Base-by-base conservation (phyloP, 345 rosid genomes). In the Eutrema heterophyllum region DNA sequence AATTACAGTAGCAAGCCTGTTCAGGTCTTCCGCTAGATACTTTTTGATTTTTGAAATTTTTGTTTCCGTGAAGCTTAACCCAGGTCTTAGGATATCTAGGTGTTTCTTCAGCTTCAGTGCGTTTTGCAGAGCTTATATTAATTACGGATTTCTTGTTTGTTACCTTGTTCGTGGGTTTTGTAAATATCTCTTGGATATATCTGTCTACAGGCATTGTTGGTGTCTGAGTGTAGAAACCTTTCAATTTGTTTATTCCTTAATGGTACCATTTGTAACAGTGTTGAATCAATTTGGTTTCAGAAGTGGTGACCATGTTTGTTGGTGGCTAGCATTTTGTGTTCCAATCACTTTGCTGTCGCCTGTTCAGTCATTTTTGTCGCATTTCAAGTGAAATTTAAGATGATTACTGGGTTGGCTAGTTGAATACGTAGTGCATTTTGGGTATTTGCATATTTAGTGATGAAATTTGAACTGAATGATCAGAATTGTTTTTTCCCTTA, bases 1-100 rank as follows among this genome's bases (percentile, higher is more conserved):
- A 32, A 71, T 58, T 77, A 77, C 77, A 71, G 68, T 58, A 71
- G 73, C 72, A 77, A 50, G 10, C 53, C 50, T 65, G 77, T 71
- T 65, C 77, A 77, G 72, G 80, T 76, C 57, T 53, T 67, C n/a
- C 27, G 14, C 63, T 56, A 7, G 0, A 44, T 54, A 43, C 48
- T 21, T 33, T 63, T 10, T 13, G 35, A n/a, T n/a, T 13, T 9
- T 7, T 2, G 9, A 16, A 24, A 5, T 9, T 27, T 14, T n/a
- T 14, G 38, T 56, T 30, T 32, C 15, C 9, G 54, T 72, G 7
- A 18, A 55, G 14, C 46, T 67, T 32, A 44, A 4, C 57, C 38
- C 30, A 35, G 12, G 51, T 48, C 15, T 50, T 39, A 0, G 12
- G 14, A 4, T 54, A 24, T 35, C 4, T 21, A 24, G 7, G 24